Percentiles rank a stretch among this genome's conserved stretches.
Conservation (phyloP, 768 basidiomycete species). For the Krasilnikovozyma curviuscula region DNA sequence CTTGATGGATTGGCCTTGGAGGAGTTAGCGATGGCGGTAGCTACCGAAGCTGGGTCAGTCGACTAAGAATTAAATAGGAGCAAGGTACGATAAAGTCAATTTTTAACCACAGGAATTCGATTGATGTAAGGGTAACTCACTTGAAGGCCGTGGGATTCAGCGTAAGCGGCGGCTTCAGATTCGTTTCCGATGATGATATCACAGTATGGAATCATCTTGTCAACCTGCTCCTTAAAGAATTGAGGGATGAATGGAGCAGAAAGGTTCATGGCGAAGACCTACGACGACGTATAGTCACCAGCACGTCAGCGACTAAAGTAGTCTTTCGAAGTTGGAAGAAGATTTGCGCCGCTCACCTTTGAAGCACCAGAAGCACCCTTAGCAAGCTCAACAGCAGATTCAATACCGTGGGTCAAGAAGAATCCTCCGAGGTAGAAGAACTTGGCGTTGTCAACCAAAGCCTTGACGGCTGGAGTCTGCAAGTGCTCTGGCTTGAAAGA, state of each 20-base stretch:
- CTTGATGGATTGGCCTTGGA: slow-evolving; percentile 57
- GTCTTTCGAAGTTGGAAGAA: neutral
- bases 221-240: slow-evolving; percentile 69
- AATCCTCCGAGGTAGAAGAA: slow-evolving; percentile 89
- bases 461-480: slow-evolving; percentile 49
- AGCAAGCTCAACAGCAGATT: slow-evolving; percentile 50
- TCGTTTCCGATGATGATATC: slow-evolving; percentile 96
- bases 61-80: slow-evolving; percentile 22
- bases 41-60: slow-evolving; percentile 48
- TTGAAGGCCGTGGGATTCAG: slow-evolving; percentile 46
- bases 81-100: neutral
- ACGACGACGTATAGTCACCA: too few relatives aligned
- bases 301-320: neutral
- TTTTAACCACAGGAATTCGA: neutral
- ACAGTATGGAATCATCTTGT: slow-evolving; percentile 58
- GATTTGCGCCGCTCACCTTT: slow-evolving; percentile 45
- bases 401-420: slow-evolving; percentile 84
- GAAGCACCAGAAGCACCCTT: slow-evolving; percentile 52
- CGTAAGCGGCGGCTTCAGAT: slow-evolving; percentile 76
- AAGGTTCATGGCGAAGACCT: slow-evolving; percentile 82
- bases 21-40: slow-evolving; percentile 50
- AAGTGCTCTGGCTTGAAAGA: slow-evolving; percentile 69
- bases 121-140: slow-evolving; percentile 19
- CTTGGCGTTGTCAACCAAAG: slow-evolving; percentile 58
- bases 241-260: slow-evolving; percentile 93